Evolutionary conservation across 352 stramenopile genomes (phyloP).

Genomic region (Sclerospora graminicola): DNA sequence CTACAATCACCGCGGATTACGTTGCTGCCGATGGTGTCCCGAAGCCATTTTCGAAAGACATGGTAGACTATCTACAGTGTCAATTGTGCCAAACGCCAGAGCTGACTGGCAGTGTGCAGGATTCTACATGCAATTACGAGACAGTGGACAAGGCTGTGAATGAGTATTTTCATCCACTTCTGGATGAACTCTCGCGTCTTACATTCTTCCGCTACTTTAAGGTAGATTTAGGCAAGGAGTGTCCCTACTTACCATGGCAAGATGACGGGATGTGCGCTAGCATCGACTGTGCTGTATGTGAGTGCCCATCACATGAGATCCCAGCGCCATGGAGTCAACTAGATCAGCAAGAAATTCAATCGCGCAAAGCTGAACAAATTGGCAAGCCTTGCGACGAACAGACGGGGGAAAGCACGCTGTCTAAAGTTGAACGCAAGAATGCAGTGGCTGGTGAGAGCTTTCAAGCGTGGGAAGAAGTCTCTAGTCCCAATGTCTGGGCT

Average conservation of each 20-base stretch:
- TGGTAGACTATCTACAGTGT: conserved; percentile 71
- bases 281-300: conserved; percentile 83
- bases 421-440: conserved; percentile 65
- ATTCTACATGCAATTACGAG: conserved; percentile 80
- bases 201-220: conserved; percentile 93
- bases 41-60: conserved; percentile 43
- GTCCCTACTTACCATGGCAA: conserved; percentile 74
- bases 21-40: neutral
- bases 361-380: neutral
- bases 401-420: conserved; percentile 60
- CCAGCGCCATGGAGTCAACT: conserved; percentile 68
- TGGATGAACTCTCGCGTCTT: conserved; percentile 63
- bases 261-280: conserved; percentile 87
- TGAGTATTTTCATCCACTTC: conserved; percentile 73
- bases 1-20: neutral
- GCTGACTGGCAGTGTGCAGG: conserved; percentile 67
- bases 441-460: conserved; percentile 53
- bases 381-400: conserved; percentile 55
- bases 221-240: conserved; percentile 84
- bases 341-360: conserved; percentile 29
- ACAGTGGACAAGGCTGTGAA: conserved; percentile 75
- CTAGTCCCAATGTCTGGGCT: conserved; percentile 46
- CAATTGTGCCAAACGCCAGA: conserved; percentile 75
- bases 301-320: conserved; percentile 84
- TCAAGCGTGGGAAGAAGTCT: conserved; percentile 50